Percentiles rank a stretch among this genome's conserved stretches.
Evolutionary conservation across 192 early-diverging fungal species (phyloP).

Genomic region (Linnemannia hyalina): DNA sequence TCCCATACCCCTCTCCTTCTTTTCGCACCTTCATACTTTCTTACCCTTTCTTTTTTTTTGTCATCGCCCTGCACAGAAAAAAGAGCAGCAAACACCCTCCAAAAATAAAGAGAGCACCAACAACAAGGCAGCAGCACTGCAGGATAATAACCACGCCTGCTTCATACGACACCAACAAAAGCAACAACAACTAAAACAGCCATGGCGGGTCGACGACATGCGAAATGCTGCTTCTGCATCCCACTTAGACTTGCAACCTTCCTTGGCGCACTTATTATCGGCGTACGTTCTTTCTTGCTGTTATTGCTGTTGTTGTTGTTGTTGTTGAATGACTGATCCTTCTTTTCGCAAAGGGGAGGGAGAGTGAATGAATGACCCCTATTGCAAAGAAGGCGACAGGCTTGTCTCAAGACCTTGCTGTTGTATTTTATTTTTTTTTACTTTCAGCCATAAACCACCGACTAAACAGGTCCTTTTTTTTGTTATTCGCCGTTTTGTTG

Average conservation of each 20-base stretch:
- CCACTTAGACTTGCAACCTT: constrained; percentile 48
- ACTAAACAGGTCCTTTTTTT: background rate
- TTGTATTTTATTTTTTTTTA: background rate
- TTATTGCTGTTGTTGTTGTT: constrained; percentile 1
- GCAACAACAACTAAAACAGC: background rate
- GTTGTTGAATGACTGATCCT: background rate
- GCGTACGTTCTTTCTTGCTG: constrained; percentile 17
- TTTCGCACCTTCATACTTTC: background rate
- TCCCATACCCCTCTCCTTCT: background rate
- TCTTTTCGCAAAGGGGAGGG: background rate
- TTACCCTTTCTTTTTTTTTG: background rate
- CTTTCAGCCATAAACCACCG: background rate
- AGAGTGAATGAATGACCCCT: background rate
- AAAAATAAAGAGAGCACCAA: background rate
- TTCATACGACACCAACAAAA: background rate
- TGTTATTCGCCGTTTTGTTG: background rate
- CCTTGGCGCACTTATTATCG: constrained; percentile 29
- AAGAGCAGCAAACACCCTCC: background rate
- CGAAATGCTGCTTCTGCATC: constrained; percentile 43
- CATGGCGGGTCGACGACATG: background rate
- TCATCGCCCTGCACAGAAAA: background rate
- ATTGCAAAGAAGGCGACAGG: background rate
- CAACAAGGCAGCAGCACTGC: background rate
- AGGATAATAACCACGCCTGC: background rate
- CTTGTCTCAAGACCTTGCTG: background rate